Percentiles rank a stretch among this genome's conserved stretches.
Conservation (phyloP, 306 rosid species). For the Casuarina glauca region DNA sequence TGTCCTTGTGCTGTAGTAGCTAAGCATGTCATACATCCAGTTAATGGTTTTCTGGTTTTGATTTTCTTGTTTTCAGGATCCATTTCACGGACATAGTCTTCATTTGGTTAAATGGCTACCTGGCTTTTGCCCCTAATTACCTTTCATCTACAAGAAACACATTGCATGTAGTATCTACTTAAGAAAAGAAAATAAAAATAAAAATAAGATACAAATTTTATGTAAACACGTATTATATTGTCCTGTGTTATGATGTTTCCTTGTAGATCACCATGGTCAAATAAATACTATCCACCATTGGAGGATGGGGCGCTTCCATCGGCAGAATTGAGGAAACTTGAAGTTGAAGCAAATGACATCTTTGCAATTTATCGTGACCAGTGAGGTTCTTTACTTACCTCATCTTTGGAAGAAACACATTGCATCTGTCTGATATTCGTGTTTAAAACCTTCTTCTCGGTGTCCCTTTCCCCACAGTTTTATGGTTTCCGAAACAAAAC, state of each 20-base stretch:
- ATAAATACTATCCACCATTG: constrained; percentile 77
- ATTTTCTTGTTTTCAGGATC: neutral
- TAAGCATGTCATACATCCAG: neutral
- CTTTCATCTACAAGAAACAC: neutral
- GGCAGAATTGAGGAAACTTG: constrained; percentile 76
- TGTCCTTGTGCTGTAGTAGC: neutral
- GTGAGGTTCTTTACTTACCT: constrained; percentile 98
- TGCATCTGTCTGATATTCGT: constrained; percentile 9
- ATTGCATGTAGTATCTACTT: neutral
- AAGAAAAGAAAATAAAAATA: neutral
- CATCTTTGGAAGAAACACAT: constrained; percentile 36
- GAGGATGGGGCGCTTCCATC: constrained; percentile 93
- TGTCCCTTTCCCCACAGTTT: neutral
- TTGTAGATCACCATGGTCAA: constrained; percentile 95
- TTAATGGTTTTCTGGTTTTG: neutral
- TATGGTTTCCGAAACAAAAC: constrained; percentile 15
- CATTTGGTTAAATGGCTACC: neutral
- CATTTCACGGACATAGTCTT: neutral
- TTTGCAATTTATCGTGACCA: constrained; percentile 97
- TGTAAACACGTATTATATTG: neutral
- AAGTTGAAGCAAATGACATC: constrained; percentile 88
- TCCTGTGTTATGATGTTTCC: constrained; percentile 17
- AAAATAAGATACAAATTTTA: neutral
- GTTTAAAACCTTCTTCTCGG: constrained; percentile 14
- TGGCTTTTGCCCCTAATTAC: neutral